Evolutionary conservation across 441 rosid species (phyloP).

Genomic region (Erysimum pusillum): DNA sequence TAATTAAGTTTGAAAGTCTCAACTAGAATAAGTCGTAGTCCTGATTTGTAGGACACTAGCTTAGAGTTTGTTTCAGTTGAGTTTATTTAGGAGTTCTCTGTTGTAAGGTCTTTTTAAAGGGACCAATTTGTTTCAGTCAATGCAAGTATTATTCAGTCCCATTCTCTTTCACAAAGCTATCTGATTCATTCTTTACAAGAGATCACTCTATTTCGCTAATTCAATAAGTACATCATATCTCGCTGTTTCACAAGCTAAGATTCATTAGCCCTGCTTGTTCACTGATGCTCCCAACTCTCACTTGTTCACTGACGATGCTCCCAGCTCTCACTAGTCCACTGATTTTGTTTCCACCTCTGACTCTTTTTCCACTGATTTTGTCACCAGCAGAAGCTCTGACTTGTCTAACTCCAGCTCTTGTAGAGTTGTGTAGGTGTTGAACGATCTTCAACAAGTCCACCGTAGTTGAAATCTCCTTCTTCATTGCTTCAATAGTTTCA

Average conservation of each 20-base stretch:
- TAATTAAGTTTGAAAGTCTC: no score
- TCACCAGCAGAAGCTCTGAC: not conserved
- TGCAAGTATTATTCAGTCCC: no score
- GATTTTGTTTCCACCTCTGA: not conserved
- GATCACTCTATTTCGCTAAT: not conserved
- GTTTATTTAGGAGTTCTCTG: no score
- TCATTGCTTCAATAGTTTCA: slow-evolving; percentile 9
- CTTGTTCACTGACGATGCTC: not conserved
- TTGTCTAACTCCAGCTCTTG: slow-evolving; percentile 2
- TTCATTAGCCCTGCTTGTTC: slow-evolving; percentile 1
- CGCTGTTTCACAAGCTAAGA: not conserved
- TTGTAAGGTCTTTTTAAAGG: no score
- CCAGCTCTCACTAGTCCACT: slow-evolving; percentile 8
- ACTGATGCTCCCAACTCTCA: slow-evolving; percentile 6
- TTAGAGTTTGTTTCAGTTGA: no score
- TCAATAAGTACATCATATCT: not conserved
- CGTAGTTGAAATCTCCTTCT: slow-evolving; percentile 1
- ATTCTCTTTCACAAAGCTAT: no score
- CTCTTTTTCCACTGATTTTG: not conserved
- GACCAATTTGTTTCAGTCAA: no score
- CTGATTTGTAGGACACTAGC: no score
- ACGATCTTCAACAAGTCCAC: not conserved
- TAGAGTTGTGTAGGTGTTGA: not conserved
- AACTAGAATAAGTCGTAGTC: no score
- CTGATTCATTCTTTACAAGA: no score